Evolutionary conservation across 163 green algal genomes (phyloP).

Genomic region (Prototheca wickerhamii): DNA sequence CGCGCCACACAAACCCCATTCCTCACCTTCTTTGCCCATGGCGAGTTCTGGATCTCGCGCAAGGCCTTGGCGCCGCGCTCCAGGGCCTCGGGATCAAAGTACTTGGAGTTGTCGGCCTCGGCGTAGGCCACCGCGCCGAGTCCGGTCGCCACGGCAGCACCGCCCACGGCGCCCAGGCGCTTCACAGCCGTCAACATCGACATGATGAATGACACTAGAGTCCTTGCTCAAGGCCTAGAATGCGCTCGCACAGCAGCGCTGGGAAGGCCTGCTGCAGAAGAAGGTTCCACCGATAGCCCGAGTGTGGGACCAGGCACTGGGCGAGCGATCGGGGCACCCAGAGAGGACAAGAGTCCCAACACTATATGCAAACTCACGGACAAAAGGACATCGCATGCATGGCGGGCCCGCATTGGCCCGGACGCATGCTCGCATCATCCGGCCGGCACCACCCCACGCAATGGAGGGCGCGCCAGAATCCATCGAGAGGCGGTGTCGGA

Average conservation of each 20-base stretch:
- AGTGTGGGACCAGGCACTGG: background rate
- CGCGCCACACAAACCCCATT: background rate
- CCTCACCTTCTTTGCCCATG: slow-evolving; percentile 85
- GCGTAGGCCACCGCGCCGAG: slow-evolving; percentile 12
- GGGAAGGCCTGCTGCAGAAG: background rate
- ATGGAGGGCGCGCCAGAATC: too few species aligned
- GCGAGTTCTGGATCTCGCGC: slow-evolving; percentile 88
- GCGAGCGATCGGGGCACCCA: too few species aligned
- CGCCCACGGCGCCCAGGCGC: background rate
- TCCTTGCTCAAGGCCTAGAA: background rate
- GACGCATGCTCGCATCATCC: too few species aligned
- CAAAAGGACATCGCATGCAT: too few species aligned
- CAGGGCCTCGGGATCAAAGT: slow-evolving; percentile 93
- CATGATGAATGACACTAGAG: background rate
- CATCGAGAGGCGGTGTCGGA: too few species aligned
- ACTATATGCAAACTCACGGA: too few species aligned
- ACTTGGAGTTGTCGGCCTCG: slow-evolving; percentile 20
- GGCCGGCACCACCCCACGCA: too few species aligned
- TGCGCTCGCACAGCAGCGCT: background rate
- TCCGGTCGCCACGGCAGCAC: background rate
- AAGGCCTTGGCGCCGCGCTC: slow-evolving; percentile 94
- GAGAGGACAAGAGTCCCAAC: too few species aligned
- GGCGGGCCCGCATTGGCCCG: too few species aligned
- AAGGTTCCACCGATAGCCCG: background rate
- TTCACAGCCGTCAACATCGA: background rate